These are phyloP conservation scores for Lecanicillium sp. DNA, from an alignment of 2,329 filamentous ascomycete genomes.

Conservation along the genomic window DNA sequence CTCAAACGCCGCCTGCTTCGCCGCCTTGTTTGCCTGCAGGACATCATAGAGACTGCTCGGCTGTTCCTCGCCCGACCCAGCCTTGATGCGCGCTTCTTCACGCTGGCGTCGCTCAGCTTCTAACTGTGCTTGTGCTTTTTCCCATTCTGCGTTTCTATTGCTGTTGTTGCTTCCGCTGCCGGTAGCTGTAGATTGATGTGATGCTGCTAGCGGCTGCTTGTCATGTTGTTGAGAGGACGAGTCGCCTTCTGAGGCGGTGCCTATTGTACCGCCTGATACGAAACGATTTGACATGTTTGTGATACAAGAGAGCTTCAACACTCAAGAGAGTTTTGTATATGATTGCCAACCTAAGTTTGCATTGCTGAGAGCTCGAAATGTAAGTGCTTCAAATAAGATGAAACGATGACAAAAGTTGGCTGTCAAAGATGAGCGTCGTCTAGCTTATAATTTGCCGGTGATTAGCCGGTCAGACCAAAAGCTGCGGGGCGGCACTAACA, in stretches of 20 bases:
- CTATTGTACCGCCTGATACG: constrained; percentile 46
- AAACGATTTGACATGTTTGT: constrained; percentile 46
- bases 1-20: constrained; percentile 76
- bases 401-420: too few relatives aligned
- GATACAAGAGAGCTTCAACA: too few relatives aligned
- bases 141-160: constrained; percentile 44
- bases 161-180: constrained; percentile 17
- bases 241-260: constrained; percentile 19
- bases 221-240: not conserved
- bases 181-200: constrained; percentile 11
- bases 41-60: constrained; percentile 66
- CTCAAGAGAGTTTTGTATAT: not conserved
- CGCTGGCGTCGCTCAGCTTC: constrained; percentile 50
- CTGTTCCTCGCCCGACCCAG: constrained; percentile 33
- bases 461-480: not conserved
- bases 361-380: constrained; percentile 1
- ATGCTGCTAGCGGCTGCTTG: not conserved
- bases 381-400: too few relatives aligned
- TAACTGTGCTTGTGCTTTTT: constrained; percentile 54
- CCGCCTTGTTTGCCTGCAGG: constrained; percentile 75
- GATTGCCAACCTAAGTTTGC: not conserved
- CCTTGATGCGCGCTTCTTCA: constrained; percentile 38
- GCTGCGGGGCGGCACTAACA: not conserved
- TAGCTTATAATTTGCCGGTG: not conserved
- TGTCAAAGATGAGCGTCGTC: too few relatives aligned